Evolutionary conservation across 2,329 filamentous ascomycete genomes (phyloP).

Genomic region (Aplosporella prunicola): DNA sequence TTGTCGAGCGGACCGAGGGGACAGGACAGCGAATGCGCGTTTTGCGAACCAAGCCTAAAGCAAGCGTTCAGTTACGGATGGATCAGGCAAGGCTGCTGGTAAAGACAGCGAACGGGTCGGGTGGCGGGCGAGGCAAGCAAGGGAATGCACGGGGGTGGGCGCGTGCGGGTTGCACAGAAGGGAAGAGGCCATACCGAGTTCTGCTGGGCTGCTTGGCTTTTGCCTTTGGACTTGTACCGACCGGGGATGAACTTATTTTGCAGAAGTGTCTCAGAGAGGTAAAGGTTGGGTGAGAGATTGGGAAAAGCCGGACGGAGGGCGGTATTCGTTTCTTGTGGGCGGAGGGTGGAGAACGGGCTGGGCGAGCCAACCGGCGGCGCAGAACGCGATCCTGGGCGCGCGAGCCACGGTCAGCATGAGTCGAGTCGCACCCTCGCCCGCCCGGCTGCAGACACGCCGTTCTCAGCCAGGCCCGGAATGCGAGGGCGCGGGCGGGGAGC

Average conservation of each 20-base stretch:
- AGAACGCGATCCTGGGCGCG: slow-evolving; percentile 11
- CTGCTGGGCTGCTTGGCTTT: slow-evolving; percentile 11
- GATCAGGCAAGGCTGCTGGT: slow-evolving; percentile 12
- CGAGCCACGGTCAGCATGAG: slow-evolving; percentile 11
- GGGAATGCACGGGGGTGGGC: slow-evolving; percentile 16
- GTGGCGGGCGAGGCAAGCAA: slow-evolving; percentile 28
- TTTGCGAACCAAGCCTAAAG: slow-evolving; percentile 10
- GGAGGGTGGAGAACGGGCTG: slow-evolving; percentile 8
- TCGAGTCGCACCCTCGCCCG: slow-evolving; percentile 8
- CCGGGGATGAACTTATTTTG: slow-evolving; percentile 13
- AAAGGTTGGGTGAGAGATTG: slow-evolving; percentile 30
- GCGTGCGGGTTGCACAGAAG: slow-evolving; percentile 10
- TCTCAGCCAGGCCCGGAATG: slow-evolving; percentile 1
- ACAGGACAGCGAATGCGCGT: slow-evolving; percentile 9
- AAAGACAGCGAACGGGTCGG: slow-evolving; percentile 22
- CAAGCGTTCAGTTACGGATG: slow-evolving; percentile 12
- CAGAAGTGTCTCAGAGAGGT: slow-evolving; percentile 30
- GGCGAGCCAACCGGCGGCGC: slow-evolving; percentile 10
- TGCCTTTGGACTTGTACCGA: slow-evolving; percentile 11
- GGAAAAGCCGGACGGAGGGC: slow-evolving; percentile 30
- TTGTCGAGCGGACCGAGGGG: slow-evolving; percentile 7
- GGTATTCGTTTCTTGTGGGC: slow-evolving; percentile 21
- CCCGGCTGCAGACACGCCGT: slow-evolving; percentile 7
- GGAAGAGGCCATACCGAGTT: slow-evolving; percentile 8
- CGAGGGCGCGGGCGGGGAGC: neutral